A percentile compares a stretch with the other conserved stretches of the same genome.
Conservation (phyloP, 2,329 filamentous ascomycete species). For the Tolypocladium ophioglossoides region DNA sequence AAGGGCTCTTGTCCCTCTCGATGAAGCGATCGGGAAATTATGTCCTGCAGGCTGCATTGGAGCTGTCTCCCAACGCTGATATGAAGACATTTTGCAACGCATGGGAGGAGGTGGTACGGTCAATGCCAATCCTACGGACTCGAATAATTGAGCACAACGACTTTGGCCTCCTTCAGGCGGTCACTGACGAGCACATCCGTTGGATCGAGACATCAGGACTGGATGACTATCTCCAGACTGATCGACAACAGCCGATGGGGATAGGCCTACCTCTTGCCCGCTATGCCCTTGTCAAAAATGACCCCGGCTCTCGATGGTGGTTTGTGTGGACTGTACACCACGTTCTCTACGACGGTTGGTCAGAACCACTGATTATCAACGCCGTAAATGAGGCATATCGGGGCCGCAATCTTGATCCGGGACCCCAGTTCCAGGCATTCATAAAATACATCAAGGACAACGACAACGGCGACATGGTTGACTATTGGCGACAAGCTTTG, state of each 20-base stretch:
- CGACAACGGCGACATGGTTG: not conserved
- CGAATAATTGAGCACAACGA: not conserved
- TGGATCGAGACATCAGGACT: not conserved
- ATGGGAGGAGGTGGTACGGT: not conserved
- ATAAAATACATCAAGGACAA: not conserved
- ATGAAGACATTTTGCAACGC: not conserved
- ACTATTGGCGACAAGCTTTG: not conserved
- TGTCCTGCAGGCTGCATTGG: not conserved
- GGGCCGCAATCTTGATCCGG: not conserved
- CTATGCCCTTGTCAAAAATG: not conserved
- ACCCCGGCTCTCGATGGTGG: not conserved
- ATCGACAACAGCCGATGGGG: not conserved
- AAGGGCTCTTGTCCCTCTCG: not conserved
- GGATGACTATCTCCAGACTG: not conserved
- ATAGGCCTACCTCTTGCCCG: not conserved
- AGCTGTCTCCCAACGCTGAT: not conserved
- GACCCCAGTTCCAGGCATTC: not conserved
- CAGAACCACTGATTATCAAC: not conserved
- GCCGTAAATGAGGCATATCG: not conserved
- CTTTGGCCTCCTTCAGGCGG: not conserved
- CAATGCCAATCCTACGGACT: not conserved
- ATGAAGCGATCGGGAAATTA: not conserved
- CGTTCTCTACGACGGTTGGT: not conserved
- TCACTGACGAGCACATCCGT: not conserved
- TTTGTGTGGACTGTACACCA: not conserved